Evolutionary conservation across 2,329 filamentous ascomycete genomes (phyloP).

Genomic region (Talaromyces sp.): DNA sequence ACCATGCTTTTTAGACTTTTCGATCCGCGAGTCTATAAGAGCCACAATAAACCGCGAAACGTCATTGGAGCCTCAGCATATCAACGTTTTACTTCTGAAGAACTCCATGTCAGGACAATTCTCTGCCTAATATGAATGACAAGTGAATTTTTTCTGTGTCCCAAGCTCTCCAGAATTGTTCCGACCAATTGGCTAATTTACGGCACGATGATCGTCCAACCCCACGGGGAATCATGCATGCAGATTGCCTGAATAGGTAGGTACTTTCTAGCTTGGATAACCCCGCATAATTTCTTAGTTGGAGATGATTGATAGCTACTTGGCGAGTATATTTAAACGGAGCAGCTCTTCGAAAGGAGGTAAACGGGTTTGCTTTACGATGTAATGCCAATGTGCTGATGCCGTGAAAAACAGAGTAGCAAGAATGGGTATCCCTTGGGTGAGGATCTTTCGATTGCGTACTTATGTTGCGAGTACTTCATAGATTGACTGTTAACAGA

Average conservation of each 20-base stretch:
- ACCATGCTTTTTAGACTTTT: not conserved
- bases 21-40: not conserved
- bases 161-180: not conserved
- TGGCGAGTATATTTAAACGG: not conserved
- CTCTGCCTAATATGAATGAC: not conserved
- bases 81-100: not conserved
- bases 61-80: not conserved
- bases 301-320: not conserved
- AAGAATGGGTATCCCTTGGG: constrained; percentile 14
- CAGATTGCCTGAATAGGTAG: not conserved
- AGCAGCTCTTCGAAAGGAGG: not conserved
- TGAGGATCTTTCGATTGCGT: not conserved
- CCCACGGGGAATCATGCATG: not conserved
- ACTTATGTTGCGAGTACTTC: not conserved
- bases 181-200: not conserved
- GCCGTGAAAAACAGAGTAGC: not conserved
- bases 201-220: not conserved
- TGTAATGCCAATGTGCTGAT: not conserved
- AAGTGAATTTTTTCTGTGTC: not conserved
- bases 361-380: too few species aligned
- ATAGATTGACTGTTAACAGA: constrained; percentile 9
- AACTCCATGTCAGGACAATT: not conserved
- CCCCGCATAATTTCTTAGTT: not conserved
- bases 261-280: not conserved
- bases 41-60: not conserved